Base-by-base conservation (phyloP, 1,284 basidiomycete species). In the Neonothopanus nambi region DNA sequence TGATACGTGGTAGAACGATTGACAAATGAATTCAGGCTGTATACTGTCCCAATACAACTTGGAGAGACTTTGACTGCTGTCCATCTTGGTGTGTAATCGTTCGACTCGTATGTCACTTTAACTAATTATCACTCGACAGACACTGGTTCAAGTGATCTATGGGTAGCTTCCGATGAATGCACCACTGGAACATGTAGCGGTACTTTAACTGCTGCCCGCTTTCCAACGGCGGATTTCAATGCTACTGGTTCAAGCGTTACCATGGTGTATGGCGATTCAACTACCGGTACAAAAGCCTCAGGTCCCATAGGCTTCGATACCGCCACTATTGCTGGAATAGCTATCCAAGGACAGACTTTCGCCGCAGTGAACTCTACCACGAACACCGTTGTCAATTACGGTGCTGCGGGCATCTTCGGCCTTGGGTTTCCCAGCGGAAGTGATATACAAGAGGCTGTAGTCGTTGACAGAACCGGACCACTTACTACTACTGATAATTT, bases 111-210 rank as follows among this genome's bases (percentile, higher is more conserved):
- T 6, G 6, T 33, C 18, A 18, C 7, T 18, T 51, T 46, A 4
- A 53, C 37, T 5, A n/a, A n/a, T 6, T 8, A 33, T 12, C 13
- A 37, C 70, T 44, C 5, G 13, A n/a, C 13, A 44, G 72, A 74
- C 51, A 72, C 72, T 3, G 72, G 72, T 18, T 72, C 70, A 24
- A 64, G 68, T n/a, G 72, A 74, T 49, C 63, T 73, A 3, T 73
- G 72, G 71, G 59, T 71, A 12, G 65, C 70, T n/a, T 68, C 71
- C 1, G 64, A 67, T 46, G 54, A 58, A 4, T 73, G 70, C 50
- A 59, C 56, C 3, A 51, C 57, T 6, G 59, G 59, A 24, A 66
- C 68, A 52, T 65, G 64, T 47, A 11, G 37, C 17, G 51, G 44
- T n/a, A 48, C 54, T n/a, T n/a, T 44, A 28, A 57, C 48, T 21